Base-by-base conservation (phyloP, 2,329 filamentous ascomycete species). In the Xylaria sp. region DNA sequence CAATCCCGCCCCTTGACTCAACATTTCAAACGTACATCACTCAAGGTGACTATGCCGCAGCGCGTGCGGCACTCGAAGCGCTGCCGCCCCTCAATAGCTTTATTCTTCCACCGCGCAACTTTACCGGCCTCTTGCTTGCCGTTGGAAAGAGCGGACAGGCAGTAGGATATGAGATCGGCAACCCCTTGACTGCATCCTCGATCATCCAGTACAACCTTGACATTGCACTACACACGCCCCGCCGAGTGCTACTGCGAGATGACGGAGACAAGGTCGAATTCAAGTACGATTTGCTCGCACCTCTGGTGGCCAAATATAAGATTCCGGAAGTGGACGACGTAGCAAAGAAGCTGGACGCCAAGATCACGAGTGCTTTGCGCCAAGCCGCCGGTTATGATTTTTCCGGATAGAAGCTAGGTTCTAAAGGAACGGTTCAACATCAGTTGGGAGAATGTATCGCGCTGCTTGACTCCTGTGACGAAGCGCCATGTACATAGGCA, bases 11-110 rank as follows among this genome's bases (percentile, higher is more conserved):
- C 13, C 44, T 49, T 10, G 20, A 59, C 44, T 29, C 39, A n/a
- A 49, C 29, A 11, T 59, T 49, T 20, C 44, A 49, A 27, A 27
- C 20, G 15, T 27, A 55, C 22, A 25, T 55, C 13, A 36, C 36
- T 3, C 6, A 55, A 38, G 51, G 51, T 5, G 51, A 55, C 22
- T 55, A 39, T 29, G 51, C 20, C 11, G 51, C 20, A 29, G 51
- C 51, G 13, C 51, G 42, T 38, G 29, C 29, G 22, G 63, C 67
- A 2, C 60, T 64, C 44, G 51, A 66, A 55, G 67, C 63, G 3
- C 45, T 64, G 10, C 67, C 60, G n/a, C 44, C 60, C 5, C 54
- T 69, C 4, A 69, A 69, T 29, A 61, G 58, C 44, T 69, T 69
- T 51, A 49, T 55, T 5, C 25, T 31, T 5, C 56, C 61, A 27